Base-by-base conservation (phyloP, 192 early-diverging fungal species). In the Cetraspora pellucida region DNA sequence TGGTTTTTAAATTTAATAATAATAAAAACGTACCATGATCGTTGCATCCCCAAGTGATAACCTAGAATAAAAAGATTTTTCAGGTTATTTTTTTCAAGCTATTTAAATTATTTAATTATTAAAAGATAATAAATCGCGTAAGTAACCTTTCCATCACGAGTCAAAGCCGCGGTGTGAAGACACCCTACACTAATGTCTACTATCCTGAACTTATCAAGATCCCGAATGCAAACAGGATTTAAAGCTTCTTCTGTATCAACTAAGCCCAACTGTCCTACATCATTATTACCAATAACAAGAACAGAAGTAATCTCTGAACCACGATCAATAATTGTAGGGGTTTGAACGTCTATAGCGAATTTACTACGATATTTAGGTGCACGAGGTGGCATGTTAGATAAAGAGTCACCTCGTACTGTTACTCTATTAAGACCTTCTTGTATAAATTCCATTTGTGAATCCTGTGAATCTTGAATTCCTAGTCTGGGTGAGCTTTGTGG, bases 111-210 rank as follows among this genome's bases (percentile, higher is more conserved):
- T 37, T 37, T 37, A 37, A 37, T 37, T 37, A 37, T 37, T 37
- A 37, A 37, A 37, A 37, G 37, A 37, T 37, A 37, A 37, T 37
- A 37, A 37, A 37, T 37, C 37, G 7, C 37, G 37, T 37, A 37
- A 6, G 37, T 1, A 37, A 64, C 61, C 16, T 28, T 71, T 7
- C 69, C 69, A 54, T 71, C 50, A 54, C 17, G 17, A 52, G 69
- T 71, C 23, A 71, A 30, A n/a, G 69, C 69, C 8, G 50, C 69
- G 30, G 16, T 52, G 50, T 71, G 69, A 52, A 71, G 9, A 71
- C n/a, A 52, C n/a, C 69, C 69, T 17, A 21, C 47, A 31, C 50
- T 54, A 16, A 71, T 54, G 25, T 71, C 47, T 1, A 27, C 23
- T 50, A 71, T 71, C 3, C 52, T 71, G 2, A 44, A 44, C 19